A percentile compares a stretch with the other conserved stretches of the same genome.
These are phyloP conservation scores for Coemansia sp. DNA, from an alignment of 192 early-diverging fungal genomes.

Conservation along the genomic window DNA sequence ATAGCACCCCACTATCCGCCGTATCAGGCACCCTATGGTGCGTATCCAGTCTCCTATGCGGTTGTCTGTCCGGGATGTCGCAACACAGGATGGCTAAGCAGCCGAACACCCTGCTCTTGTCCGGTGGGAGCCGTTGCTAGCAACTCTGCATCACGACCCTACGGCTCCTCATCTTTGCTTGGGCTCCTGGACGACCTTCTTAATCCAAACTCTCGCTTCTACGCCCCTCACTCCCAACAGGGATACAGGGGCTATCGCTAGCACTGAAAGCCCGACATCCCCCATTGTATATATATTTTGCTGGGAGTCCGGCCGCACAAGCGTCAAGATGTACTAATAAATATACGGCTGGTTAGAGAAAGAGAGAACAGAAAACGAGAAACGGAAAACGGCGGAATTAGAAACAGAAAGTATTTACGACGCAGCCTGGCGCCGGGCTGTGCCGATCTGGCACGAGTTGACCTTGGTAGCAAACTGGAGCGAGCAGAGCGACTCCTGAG, in stretches of 20 bases:
- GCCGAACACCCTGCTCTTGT: conserved; percentile 27
- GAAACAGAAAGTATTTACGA: background rate
- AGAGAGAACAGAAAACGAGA: background rate
- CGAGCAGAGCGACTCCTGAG: conserved; percentile 85
- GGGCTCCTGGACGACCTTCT: conserved; percentile 36
- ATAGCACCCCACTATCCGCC: background rate
- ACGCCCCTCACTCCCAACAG: background rate
- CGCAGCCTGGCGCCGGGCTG: conserved; percentile 60
- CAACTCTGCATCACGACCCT: conserved; percentile 13
- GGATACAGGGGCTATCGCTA: background rate
- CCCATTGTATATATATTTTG: background rate
- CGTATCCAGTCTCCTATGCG: conserved; percentile 6
- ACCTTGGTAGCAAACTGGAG: conserved; percentile 96
- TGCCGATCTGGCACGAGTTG: conserved; percentile 86
- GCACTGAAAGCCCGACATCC: background rate
- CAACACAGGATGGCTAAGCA: conserved; percentile 30
- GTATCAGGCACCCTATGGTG: background rate
- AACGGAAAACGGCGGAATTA: background rate
- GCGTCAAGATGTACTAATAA: background rate
- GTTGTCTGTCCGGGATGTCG: conserved; percentile 22
- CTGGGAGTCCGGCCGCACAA: background rate
- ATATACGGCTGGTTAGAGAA: background rate
- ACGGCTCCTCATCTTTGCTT: conserved; percentile 24
- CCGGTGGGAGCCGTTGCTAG: conserved; percentile 17
- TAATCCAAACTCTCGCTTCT: conserved; percentile 11